Percentiles rank a stretch among this genome's conserved stretches.
Evolutionary conservation across 2,329 filamentous ascomycete species (phyloP).

Genomic region (Lojkania enalia): DNA sequence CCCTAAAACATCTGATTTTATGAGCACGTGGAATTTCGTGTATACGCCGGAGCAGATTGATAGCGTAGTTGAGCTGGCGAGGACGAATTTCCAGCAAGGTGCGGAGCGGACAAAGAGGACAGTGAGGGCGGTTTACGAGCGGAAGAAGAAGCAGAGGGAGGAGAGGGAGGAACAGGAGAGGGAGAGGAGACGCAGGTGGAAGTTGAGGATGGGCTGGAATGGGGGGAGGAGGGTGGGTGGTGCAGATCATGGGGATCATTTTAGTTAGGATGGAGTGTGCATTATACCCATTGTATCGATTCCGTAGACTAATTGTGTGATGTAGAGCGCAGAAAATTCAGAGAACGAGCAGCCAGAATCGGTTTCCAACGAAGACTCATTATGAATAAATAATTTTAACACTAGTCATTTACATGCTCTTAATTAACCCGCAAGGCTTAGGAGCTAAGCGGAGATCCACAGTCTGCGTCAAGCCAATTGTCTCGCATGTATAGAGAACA

Average conservation of each 20-base stretch:
- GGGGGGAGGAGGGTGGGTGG: constrained; percentile 60
- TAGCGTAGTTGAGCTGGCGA: constrained; percentile 76
- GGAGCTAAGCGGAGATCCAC: too few species aligned
- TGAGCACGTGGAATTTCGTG: constrained; percentile 97
- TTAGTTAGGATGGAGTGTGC: constrained; percentile 48
- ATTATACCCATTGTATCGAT: constrained; percentile 9
- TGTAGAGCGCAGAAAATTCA: background rate
- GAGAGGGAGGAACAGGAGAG: constrained; percentile 51
- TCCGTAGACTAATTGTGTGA: background rate
- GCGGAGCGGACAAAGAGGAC: constrained; percentile 75
- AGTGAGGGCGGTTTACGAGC: constrained; percentile 86
- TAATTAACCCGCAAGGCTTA: too few species aligned
- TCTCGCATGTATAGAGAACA: too few species aligned
- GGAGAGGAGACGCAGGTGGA: constrained; percentile 42
- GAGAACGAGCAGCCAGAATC: background rate
- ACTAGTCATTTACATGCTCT: too few species aligned
- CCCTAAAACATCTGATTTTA: constrained; percentile 78
- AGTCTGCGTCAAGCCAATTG: too few species aligned
- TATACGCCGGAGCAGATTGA: constrained; percentile 92
- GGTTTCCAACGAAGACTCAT: too few species aligned
- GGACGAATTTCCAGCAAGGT: constrained; percentile 85
- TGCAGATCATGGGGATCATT: constrained; percentile 63
- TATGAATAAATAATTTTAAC: too few species aligned
- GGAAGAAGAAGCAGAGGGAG: constrained; percentile 74
- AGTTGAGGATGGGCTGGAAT: constrained; percentile 53